Evolutionary conservation across 1,284 basidiomycete genomes (phyloP), one percentile per base, ranked within the genome.

Genomic region (Ganoderma resinaceum): DNA sequence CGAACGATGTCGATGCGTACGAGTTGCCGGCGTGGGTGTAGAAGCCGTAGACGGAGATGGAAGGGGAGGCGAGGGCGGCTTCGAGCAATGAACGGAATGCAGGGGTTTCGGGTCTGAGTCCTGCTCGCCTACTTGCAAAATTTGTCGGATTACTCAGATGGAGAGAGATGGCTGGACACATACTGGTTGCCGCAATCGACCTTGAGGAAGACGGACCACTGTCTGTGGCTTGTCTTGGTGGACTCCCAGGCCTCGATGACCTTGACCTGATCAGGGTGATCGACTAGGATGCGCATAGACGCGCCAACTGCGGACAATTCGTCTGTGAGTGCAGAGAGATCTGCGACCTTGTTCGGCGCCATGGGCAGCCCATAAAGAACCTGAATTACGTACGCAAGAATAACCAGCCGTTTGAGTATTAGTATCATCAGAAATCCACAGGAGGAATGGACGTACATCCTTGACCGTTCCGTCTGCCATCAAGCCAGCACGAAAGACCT

Each of bases 151-250:
- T 12, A 65, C 43, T 37, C 42, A 23, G 29, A 37, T 35, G 7
- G 49, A 63, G 61, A 61, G 46, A 62, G 42, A 60, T n/a, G 60
- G 42, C 58, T 31, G 33, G 26, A 53, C 43, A 80, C 90, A 75
- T 80, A 94, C 92, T 89, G 88, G 73, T 89, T 87, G 37, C 92
- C 94, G 16, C 89, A 89, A 72, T 96, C 93, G 55, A 96, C 85
- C 77, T 96, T 96, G 70, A 96, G 84, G 76, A 95, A 96, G 0
- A 87, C 86, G 23, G 88, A 90, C 94, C 94, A 95, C 63, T 78
- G 81, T 72, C 83, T 82, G 2, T 83, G 78, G 20, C 73, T 77
- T 42, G 76, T 72, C 74, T 82, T 80, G 60, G 74, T 74, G 49
- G 76, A 80, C 76, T 89, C 88, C 75, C 85, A 91, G 42, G 82